Evolutionary conservation across 2,329 filamentous ascomycete species (phyloP).

Genomic region (Chrysosporium queenslandicum): DNA sequence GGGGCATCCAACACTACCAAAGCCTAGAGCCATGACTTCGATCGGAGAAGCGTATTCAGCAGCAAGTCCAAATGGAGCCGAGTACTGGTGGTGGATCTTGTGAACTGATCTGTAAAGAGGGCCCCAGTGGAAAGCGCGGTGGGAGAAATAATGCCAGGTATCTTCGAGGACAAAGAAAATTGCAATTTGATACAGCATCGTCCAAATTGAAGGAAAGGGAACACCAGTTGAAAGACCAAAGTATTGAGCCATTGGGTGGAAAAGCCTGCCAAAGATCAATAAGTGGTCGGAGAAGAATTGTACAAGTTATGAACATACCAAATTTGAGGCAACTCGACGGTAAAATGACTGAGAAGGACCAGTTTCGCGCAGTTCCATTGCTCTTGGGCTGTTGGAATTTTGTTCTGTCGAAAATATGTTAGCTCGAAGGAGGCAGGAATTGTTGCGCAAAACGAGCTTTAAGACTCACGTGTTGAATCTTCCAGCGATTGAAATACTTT

Average conservation of each 20-base stretch:
- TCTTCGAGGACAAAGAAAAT: conserved; percentile 96
- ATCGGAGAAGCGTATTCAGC: conserved; percentile 97
- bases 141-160: conserved; percentile 96
- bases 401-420: conserved; percentile 45
- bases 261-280: conserved; percentile 48
- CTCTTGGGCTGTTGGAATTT: conserved; percentile 84
- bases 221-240: conserved; percentile 81
- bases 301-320: conserved; percentile 45
- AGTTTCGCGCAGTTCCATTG: conserved; percentile 91
- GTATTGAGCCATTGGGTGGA: conserved; percentile 91
- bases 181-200: conserved; percentile 81
- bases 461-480: conserved; percentile 72
- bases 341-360: conserved; percentile 91
- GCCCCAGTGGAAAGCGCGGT: conserved; percentile 86
- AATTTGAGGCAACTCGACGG: conserved; percentile 95
- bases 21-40: conserved; percentile 86
- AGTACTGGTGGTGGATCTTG: conserved; percentile 99
- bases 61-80: conserved; percentile 88
- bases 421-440: conserved; percentile 14
- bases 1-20: conserved; percentile 73
- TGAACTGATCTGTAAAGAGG: conserved; percentile 93
- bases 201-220: conserved; percentile 76
- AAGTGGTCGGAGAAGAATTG: neutral
- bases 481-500: conserved; percentile 82
- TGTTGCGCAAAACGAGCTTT: neutral